A percentile compares a stretch with the other conserved stretches of the same genome.
Conservation (phyloP, 768 basidiomycete species). For the Cantharellus cinnabarinus region DNA sequence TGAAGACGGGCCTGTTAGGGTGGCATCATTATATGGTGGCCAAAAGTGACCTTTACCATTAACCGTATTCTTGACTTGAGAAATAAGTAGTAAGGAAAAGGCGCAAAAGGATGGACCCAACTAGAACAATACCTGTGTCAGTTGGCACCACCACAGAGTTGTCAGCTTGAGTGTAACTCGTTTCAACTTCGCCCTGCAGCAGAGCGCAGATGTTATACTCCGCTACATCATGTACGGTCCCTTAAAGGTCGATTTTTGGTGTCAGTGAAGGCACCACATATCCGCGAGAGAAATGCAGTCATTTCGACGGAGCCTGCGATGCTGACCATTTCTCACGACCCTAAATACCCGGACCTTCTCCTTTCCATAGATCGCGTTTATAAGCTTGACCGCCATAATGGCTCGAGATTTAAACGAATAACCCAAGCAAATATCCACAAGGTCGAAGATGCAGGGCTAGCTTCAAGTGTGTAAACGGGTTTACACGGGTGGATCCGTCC, state of each 20-base stretch:
- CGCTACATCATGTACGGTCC: slow-evolving; percentile 38
- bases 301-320: too few species aligned
- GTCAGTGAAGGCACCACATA: slow-evolving; percentile 4
- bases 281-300: too few species aligned
- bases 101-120: background rate
- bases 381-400: slow-evolving; percentile 13
- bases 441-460: too few species aligned
- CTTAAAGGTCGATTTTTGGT: slow-evolving; percentile 1
- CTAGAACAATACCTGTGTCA: slow-evolving; percentile 52
- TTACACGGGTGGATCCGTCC: too few species aligned
- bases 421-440: too few species aligned
- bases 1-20: background rate
- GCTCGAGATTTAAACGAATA: background rate
- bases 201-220: slow-evolving; percentile 70
- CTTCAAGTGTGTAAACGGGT: too few species aligned
- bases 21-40: background rate
- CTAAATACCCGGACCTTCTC: slow-evolving; percentile 74
- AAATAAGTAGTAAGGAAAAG: background rate
- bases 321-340: slow-evolving; percentile 46
- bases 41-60: slow-evolving; percentile 12
- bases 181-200: slow-evolving; percentile 67
- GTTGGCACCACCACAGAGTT: slow-evolving; percentile 80
- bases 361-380: slow-evolving; percentile 61
- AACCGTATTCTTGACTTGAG: slow-evolving; percentile 21
- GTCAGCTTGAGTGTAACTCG: slow-evolving; percentile 72